Percentiles rank a stretch among this genome's conserved stretches.
These are phyloP conservation scores for Manihot esculenta DNA, from an alignment of 441 rosid genomes.

Conservation along the genomic window DNA sequence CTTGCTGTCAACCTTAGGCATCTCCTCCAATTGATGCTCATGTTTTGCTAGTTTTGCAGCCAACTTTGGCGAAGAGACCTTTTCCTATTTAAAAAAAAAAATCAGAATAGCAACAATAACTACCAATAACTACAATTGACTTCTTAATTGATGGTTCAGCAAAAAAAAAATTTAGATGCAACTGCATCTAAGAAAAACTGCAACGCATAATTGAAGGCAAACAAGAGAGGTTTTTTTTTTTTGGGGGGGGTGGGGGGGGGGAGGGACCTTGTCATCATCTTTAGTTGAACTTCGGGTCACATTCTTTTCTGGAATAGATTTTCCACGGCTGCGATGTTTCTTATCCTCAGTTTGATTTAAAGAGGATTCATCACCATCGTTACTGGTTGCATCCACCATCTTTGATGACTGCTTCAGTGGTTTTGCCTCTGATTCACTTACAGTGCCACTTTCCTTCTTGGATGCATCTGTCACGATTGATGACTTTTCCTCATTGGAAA, in stretches of 20 bases:
- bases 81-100: slow-evolving; percentile 55
- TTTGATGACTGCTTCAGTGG: slow-evolving; percentile 47
- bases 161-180: slow-evolving; percentile 17
- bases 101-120: slow-evolving; percentile 13
- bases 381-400: slow-evolving; percentile 46
- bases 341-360: slow-evolving; percentile 49
- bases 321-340: slow-evolving; percentile 55
- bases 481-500: slow-evolving; percentile 46
- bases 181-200: slow-evolving; percentile 18
- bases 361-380: slow-evolving; percentile 47
- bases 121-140: neutral
- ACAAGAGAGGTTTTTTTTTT: neutral
- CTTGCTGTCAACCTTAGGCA: slow-evolving; percentile 58
- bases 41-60: slow-evolving; percentile 46
- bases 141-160: slow-evolving; percentile 1
- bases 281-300: slow-evolving; percentile 39
- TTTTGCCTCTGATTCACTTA: slow-evolving; percentile 58
- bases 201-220: slow-evolving; percentile 9
- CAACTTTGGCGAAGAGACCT: slow-evolving; percentile 56
- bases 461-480: slow-evolving; percentile 34
- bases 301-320: slow-evolving; percentile 45
- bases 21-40: slow-evolving; percentile 50
- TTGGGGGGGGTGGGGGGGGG: no score
- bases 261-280: slow-evolving; percentile 51
- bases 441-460: slow-evolving; percentile 47